Evolutionary conservation across 2,329 filamentous ascomycete species (phyloP).

Genomic region (Ceratocystis huliohia): DNA sequence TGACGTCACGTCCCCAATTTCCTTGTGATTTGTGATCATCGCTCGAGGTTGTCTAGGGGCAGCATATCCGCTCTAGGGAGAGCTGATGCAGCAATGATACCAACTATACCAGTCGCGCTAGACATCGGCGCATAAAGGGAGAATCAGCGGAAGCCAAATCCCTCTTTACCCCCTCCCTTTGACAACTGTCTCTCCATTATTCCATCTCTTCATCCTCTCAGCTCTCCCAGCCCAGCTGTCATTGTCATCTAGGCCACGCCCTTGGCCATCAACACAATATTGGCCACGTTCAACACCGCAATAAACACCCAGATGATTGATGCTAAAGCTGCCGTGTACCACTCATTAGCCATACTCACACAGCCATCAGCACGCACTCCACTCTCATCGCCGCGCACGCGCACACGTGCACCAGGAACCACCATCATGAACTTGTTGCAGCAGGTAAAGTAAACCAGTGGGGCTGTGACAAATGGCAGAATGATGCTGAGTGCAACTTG

Average conservation of each 20-base stretch:
- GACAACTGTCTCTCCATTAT: too few relatives aligned
- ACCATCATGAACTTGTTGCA: slow-evolving; percentile 70
- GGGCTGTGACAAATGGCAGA: slow-evolving; percentile 69
- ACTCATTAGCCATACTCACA: slow-evolving; percentile 59
- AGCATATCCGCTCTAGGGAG: neutral
- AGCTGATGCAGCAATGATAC: neutral
- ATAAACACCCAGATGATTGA: slow-evolving; percentile 60
- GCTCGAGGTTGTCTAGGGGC: neutral
- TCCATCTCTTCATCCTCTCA: too few relatives aligned
- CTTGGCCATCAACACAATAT: slow-evolving; percentile 50
- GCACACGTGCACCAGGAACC: slow-evolving; percentile 31
- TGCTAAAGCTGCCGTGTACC: slow-evolving; percentile 45
- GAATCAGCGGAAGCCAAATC: neutral
- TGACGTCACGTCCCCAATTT: too few relatives aligned
- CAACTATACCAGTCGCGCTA: neutral
- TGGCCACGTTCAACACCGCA: slow-evolving; percentile 60
- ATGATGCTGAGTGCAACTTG: slow-evolving; percentile 71
- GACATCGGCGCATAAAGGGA: neutral
- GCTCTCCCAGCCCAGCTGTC: neutral
- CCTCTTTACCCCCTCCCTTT: neutral
- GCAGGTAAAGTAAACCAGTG: slow-evolving; percentile 76
- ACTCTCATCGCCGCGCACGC: slow-evolving; percentile 26
- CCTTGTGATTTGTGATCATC: too few relatives aligned
- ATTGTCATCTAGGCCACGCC: slow-evolving; percentile 20
- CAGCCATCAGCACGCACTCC: slow-evolving; percentile 21